These are phyloP conservation scores for peach (Prunus persica) DNA, from an alignment of 306 rosid species.

Conservation along the genomic window Prunus_persica_NCBIv2 NC_034013.1:2956501-2957000, in stretches of 20 bases:
- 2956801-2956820: too few species aligned
- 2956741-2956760: not conserved
- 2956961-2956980: too few species aligned
- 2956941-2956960: not conserved
- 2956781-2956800: too few species aligned
- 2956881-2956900: too few species aligned
- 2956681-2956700: too few species aligned
- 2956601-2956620: not conserved
- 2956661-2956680: not conserved
- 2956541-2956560: not conserved
- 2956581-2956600: not conserved
- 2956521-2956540: not conserved
- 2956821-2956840: too few species aligned
- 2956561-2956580: not conserved
- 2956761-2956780: too few species aligned
- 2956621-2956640: not conserved
- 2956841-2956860: too few species aligned
- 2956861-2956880: too few species aligned
- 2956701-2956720: not conserved
- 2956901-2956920: too few species aligned
- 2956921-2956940: not conserved
- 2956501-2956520: not conserved
- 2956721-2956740: not conserved
- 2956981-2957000: too few species aligned
- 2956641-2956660: too few species aligned